Evolutionary conservation across 1,284 basidiomycete species (phyloP), one percentile per base, ranked within the genome.

Genomic region (Neotropicomus parvogracilis): DNA sequence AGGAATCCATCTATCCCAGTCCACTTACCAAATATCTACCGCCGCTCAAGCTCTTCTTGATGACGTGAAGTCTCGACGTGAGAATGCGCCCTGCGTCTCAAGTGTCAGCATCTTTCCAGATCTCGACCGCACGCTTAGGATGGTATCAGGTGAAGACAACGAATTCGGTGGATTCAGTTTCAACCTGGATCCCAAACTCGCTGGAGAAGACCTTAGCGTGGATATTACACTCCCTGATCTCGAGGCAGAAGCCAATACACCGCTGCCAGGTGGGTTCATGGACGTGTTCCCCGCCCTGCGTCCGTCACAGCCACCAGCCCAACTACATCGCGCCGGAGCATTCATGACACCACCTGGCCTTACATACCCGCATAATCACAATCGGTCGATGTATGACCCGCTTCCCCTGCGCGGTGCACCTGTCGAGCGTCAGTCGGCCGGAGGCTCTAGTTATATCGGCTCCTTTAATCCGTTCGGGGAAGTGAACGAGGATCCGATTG

Each of bases 61-160:
- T 53, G 91, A 94, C 59, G 79, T 94, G 47, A 83, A 81, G 60
- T 81, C 81, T 38, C 76, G 91, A 34, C 77, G 90, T 37, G 87
- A 91, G 58, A 75, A 78, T 8, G 60, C 74, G 3, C 69, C 78
- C 4, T 51, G 68, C 11, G 64, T 75, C 17, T 66, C 71, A 24
- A 74, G 71, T 40, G 70, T 79, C 51, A 90, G 79, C 63, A 86
- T 90, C n/a, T 93, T 91, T 75, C 90, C 90, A n/a, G 90, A 92
- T 59, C 84, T 92, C 53, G 89, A 92, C 65, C 79, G 86, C 17
- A 90, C 86, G 26, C 69, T 91, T 46, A 80, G 85, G 58, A 81
- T 78, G 40, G 71, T 89, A 35, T 78, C 75, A 53, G 79, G 77
- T 14, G 77, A 75, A 51, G 78, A 80, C 53, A 75, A 70, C 46